These are phyloP conservation scores for Quercus dentata DNA, from an alignment of 306 rosid species.

Conservation along the genomic window DNA sequence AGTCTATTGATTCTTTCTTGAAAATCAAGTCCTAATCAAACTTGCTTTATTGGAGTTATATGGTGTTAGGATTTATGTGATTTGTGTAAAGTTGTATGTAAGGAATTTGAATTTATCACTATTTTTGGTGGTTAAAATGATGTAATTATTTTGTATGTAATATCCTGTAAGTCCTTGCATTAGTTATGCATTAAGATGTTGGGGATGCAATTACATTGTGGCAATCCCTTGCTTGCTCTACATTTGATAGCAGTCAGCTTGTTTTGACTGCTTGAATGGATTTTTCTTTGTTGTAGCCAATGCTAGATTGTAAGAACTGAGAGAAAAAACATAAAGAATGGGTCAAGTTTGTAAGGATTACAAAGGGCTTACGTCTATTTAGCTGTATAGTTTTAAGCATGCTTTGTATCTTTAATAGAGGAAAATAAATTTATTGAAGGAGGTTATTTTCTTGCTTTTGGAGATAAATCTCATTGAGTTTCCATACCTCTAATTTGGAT, in stretches of 20 bases:
- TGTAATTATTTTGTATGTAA: not conserved
- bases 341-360: too few relatives aligned
- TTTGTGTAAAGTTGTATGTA: too few relatives aligned
- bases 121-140: slow-evolving; percentile 1
- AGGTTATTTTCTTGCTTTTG: too few relatives aligned
- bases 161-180: slow-evolving; percentile 58
- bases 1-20: not conserved
- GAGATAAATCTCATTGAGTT: too few relatives aligned
- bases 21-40: not conserved
- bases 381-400: too few relatives aligned
- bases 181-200: slow-evolving; percentile 81
- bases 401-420: too few relatives aligned
- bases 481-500: too few relatives aligned
- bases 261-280: slow-evolving; percentile 94
- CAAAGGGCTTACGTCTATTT: too few relatives aligned
- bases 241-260: slow-evolving; percentile 96
- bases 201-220: slow-evolving; percentile 81
- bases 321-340: slow-evolving; percentile 32
- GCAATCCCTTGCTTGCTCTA: slow-evolving; percentile 81
- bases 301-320: slow-evolving; percentile 60
- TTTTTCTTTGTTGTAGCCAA: slow-evolving; percentile 66
- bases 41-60: too few relatives aligned
- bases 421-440: too few relatives aligned
- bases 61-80: too few relatives aligned
- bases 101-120: not conserved